These are phyloP conservation scores for Solanum chmielewskii DNA, from an alignment of 257 asterid species.

Conservation along the genomic window DNA sequence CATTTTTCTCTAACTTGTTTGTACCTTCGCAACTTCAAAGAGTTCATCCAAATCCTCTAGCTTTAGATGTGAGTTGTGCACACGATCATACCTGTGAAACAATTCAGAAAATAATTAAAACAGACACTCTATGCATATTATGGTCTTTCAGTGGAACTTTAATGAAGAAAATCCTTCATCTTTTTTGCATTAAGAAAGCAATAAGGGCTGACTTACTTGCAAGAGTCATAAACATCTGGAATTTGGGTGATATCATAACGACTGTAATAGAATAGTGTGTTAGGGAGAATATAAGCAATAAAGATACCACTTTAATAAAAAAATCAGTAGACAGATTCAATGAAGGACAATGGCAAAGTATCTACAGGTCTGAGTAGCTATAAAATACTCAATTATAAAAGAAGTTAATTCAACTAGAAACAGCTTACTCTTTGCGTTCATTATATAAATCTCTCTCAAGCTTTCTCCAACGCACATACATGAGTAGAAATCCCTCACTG, in stretches of 20 bases:
- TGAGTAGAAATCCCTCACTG: constrained; percentile 93
- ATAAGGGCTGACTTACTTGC: constrained; percentile 60
- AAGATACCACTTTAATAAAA: not conserved
- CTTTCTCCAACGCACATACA: constrained; percentile 98
- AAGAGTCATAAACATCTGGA: constrained; percentile 94
- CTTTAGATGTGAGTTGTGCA: constrained; percentile 81
- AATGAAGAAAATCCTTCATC: not conserved
- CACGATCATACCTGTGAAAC: constrained; percentile 58
- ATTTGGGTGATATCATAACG: constrained; percentile 87
- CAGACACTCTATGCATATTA: not conserved
- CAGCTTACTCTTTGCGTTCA: constrained; percentile 76
- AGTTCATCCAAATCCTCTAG: constrained; percentile 74
- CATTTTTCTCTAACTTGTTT: not conserved
- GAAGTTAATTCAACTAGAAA: not conserved
- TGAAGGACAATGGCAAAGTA: not conserved
- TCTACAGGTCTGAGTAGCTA: not conserved
- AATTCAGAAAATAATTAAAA: not conserved
- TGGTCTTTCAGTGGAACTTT: not conserved
- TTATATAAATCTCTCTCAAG: constrained; percentile 85
- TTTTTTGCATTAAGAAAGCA: not conserved
- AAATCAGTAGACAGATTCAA: not conserved
- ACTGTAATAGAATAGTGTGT: constrained; percentile 36
- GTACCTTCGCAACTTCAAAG: constrained; percentile 86
- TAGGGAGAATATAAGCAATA: not conserved
- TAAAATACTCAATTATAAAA: not conserved